Evolutionary conservation across 1,284 basidiomycete species (phyloP).

Genomic region (Taiwanofungus camphoratus): DNA sequence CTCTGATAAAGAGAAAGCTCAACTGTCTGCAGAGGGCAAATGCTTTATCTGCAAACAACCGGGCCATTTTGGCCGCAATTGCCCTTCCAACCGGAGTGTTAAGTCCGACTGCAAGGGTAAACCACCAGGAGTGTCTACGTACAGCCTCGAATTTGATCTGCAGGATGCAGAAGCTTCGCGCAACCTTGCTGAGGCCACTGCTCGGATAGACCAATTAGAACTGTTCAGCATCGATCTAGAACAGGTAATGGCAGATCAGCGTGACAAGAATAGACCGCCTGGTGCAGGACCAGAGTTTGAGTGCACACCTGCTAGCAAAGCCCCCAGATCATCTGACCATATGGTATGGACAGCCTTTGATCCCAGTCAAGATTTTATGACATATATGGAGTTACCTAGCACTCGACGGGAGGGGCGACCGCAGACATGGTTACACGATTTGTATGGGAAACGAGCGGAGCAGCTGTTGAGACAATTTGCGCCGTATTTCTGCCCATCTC

Average conservation of each 20-base stretch:
- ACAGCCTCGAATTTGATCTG: not conserved
- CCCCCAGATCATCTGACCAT: too few relatives aligned
- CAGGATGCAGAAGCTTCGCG: not conserved
- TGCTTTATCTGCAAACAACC: conserved; percentile 16
- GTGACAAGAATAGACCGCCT: too few relatives aligned
- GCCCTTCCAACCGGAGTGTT: not conserved
- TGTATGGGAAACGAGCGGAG: not conserved
- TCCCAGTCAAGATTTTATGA: too few relatives aligned
- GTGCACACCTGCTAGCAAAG: not conserved
- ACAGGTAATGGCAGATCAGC: too few relatives aligned
- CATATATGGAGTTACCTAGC: not conserved
- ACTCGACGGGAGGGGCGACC: not conserved
- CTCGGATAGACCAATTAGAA: not conserved
- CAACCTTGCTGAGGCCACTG: not conserved
- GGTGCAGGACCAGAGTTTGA: not conserved
- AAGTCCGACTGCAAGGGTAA: not conserved
- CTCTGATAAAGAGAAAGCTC: conserved; percentile 8
- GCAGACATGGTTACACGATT: not conserved
- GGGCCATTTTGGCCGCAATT: conserved; percentile 7
- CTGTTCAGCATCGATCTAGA: not conserved
- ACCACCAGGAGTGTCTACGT: conserved; percentile 4
- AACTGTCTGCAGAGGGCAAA: conserved; percentile 9
- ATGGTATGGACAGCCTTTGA: too few relatives aligned
- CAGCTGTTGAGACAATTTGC: not conserved
- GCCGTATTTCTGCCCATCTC: not conserved